Percentiles rank a stretch among this genome's conserved stretches.
These are phyloP conservation scores for Theobroma grandiflorum DNA, from an alignment of 441 rosid genomes.

Conservation along the genomic window DNA sequence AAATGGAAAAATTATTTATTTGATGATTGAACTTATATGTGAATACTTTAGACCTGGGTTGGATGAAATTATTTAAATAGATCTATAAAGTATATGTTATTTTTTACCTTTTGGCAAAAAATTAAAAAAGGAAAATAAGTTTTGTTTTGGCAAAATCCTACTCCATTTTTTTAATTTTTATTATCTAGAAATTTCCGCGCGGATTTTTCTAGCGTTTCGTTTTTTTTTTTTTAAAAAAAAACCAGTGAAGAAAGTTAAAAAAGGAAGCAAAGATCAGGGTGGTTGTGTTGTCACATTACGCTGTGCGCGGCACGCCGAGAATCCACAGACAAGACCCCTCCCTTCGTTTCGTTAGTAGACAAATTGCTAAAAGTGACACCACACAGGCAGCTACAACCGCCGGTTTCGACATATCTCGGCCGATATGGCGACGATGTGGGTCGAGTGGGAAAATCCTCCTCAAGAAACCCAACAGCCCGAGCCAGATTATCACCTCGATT, in stretches of 20 bases:
- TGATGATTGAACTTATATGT: too few relatives aligned
- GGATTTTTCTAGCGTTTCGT: not conserved
- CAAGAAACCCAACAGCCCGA: conserved; percentile 33
- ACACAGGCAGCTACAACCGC: not conserved
- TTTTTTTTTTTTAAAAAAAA: not conserved
- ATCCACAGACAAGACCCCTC: not conserved
- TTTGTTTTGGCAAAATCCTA: too few relatives aligned
- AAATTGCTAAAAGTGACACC: not conserved
- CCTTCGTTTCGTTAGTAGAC: not conserved
- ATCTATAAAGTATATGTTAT: too few relatives aligned
- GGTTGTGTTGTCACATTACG: not conserved
- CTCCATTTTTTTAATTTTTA: too few relatives aligned
- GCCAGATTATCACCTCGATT: conserved; percentile 53
- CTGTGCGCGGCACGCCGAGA: conserved; percentile 23
- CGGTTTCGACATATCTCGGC: not conserved
- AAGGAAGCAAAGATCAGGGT: not conserved
- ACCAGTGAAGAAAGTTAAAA: not conserved
- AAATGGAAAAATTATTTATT: too few relatives aligned
- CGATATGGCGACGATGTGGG: conserved; percentile 38
- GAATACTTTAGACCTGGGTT: too few relatives aligned
- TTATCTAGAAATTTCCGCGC: too few relatives aligned
- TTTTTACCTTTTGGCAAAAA: too few relatives aligned
- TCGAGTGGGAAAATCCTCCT: conserved; percentile 36
- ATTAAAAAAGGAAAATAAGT: too few relatives aligned
- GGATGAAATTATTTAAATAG: too few relatives aligned